Conservation (phyloP, 345 rosid genomes). For the Iberis pinnata region DNA sequence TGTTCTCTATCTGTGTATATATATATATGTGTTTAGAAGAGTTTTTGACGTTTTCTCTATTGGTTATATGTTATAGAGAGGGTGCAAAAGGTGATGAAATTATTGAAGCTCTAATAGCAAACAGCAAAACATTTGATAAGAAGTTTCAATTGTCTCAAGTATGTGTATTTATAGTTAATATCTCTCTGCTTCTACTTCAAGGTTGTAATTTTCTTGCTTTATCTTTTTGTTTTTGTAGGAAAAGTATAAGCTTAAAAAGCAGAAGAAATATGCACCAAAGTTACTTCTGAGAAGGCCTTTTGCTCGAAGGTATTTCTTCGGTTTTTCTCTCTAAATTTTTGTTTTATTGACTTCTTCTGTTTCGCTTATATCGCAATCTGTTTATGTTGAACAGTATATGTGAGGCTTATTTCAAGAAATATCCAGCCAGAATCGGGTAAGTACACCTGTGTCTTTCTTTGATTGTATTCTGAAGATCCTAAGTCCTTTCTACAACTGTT, state of each 20-base stretch:
- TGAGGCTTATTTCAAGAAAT: slow-evolving; percentile 86
- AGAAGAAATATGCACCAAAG: slow-evolving; percentile 91
- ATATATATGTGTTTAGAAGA: background rate
- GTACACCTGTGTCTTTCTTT: slow-evolving; percentile 13
- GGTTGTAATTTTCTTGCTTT: background rate
- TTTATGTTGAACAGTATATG: slow-evolving; percentile 56
- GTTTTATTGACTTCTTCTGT: background rate
- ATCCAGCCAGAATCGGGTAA: slow-evolving; percentile 78
- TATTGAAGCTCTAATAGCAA: slow-evolving; percentile 84
- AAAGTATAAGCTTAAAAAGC: slow-evolving; percentile 78
- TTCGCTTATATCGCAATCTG: slow-evolving; percentile 19
- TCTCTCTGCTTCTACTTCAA: slow-evolving; percentile 12
- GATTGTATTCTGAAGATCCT: background rate
- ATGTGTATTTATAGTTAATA: background rate
- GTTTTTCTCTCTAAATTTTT: background rate
- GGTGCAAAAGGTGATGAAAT: slow-evolving; percentile 87
- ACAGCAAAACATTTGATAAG: slow-evolving; percentile 83
- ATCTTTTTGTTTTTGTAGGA: slow-evolving; percentile 43
- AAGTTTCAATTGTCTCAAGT: slow-evolving; percentile 80
- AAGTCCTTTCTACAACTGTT: too few relatives aligned
- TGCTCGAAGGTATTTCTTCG: slow-evolving; percentile 48
- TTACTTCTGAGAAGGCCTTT: slow-evolving; percentile 74
- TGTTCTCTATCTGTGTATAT: background rate
- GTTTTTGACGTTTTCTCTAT: too few relatives aligned
- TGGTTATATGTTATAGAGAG: too few relatives aligned